Conservation (phyloP, 2,329 filamentous ascomycete species). For the Colletotrichum acutatum region DNA sequence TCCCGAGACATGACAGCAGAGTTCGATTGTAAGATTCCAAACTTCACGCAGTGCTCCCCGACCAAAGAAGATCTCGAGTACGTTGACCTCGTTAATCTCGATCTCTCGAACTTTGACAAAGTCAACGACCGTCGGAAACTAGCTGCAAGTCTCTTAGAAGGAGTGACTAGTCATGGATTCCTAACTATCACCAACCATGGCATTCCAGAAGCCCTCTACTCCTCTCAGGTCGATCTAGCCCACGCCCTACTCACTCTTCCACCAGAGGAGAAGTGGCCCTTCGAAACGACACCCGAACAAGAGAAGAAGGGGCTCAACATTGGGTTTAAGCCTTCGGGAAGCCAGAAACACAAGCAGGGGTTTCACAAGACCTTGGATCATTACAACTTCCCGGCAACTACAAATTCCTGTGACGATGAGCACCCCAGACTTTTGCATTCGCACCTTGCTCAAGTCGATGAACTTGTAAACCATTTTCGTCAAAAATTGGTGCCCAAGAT, state of each 20-base stretch:
- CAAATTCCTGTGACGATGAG: neutral
- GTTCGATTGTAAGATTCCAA: neutral
- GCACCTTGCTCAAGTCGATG: neutral
- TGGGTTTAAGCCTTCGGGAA: neutral
- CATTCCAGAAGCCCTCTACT: neutral
- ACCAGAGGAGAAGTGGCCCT: neutral
- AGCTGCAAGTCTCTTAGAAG: neutral
- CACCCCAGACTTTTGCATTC: neutral
- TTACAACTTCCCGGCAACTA: neutral
- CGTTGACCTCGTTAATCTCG: neutral
- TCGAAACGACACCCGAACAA: neutral
- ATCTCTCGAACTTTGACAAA: neutral
- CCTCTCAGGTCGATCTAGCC: neutral
- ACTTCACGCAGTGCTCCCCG: neutral
- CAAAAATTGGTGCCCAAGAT: neutral
- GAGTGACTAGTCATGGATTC: neutral
- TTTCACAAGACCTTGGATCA: neutral
- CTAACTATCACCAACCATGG: neutral
- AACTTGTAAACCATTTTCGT: neutral
- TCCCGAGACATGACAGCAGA: neutral
- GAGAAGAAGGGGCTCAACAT: neutral
- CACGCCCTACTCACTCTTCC: neutral
- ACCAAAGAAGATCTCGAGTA: neutral
- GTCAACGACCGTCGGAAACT: neutral
- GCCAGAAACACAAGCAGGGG: neutral